phyloP scores from a whole-genome alignment of 176 grass and related monocot species.

The Areca catechu region DNA sequence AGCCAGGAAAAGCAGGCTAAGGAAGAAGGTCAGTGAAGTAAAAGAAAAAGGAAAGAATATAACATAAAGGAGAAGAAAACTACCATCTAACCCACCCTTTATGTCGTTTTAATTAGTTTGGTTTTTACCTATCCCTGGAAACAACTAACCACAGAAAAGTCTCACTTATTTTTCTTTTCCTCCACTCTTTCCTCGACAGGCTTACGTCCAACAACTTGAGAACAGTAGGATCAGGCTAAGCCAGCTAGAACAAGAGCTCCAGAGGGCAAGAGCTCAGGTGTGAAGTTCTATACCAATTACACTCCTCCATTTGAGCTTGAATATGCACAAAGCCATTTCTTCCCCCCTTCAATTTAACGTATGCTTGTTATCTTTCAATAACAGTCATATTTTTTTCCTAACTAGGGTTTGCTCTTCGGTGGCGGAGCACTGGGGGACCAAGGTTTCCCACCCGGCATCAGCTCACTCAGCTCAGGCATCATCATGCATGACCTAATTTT shows the following conservation, averaged over 20 bases:
- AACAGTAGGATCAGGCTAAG: constrained; percentile 72
- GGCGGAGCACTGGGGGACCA: constrained; percentile 36
- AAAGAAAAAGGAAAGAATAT: constrained; percentile 6
- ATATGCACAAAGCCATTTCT: too few species aligned
- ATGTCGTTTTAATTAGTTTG: too few species aligned
- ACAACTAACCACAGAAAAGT: too few species aligned
- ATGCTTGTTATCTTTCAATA: too few species aligned
- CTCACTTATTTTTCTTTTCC: neutral
- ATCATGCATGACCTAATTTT: neutral
- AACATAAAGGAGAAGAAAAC: neutral
- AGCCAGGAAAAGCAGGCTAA: constrained; percentile 89
- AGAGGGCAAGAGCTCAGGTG: constrained; percentile 73
- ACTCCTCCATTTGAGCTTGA: neutral
- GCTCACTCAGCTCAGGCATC: constrained; percentile 52
- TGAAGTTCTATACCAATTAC: neutral
- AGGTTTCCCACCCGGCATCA: constrained; percentile 37
- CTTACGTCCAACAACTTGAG: constrained; percentile 97
- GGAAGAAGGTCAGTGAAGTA: constrained; percentile 67
- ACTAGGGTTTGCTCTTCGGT: constrained; percentile 45
- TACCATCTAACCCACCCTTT: too few species aligned
- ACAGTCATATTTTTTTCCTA: neutral
- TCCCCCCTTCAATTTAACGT: too few species aligned
- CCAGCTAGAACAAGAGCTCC: constrained; percentile 89
- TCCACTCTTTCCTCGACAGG: constrained; percentile 31
- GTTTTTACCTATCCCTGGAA: too few species aligned